phyloP scores from a whole-genome alignment of 257 asterid genomes.

The Scutellaria baicalensis region DNA sequence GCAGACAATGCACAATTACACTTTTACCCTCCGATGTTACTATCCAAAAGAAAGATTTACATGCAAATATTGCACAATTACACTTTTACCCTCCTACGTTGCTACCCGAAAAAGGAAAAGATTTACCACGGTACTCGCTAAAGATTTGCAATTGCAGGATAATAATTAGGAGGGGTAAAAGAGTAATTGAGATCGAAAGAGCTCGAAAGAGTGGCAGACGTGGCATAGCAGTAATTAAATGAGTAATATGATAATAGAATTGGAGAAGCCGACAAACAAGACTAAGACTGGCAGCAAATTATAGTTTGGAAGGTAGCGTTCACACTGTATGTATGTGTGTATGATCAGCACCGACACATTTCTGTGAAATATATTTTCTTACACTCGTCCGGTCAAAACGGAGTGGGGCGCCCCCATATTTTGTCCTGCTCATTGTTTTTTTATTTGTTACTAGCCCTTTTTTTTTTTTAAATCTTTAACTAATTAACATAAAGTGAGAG shows the following conservation, averaged over 20 bases:
- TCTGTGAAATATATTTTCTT: background rate
- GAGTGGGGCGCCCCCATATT: background rate
- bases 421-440: conserved; percentile 11
- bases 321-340: too few relatives aligned
- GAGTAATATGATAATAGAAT: too few relatives aligned
- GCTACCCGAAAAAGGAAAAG: too few relatives aligned
- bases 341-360: conserved; percentile 26
- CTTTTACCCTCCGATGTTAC: too few relatives aligned
- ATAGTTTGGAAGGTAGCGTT: too few relatives aligned
- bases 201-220: background rate
- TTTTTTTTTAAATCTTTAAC: background rate
- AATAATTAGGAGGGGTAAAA: background rate
- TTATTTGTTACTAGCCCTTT: background rate
- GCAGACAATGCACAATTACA: too few relatives aligned
- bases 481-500: background rate
- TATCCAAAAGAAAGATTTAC: too few relatives aligned
- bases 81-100: too few relatives aligned
- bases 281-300: too few relatives aligned
- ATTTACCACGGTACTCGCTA: too few relatives aligned
- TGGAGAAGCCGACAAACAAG: conserved; percentile 19
- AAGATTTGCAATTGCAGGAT: too few relatives aligned
- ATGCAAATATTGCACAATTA: too few relatives aligned
- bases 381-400: conserved; percentile 13
- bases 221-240: background rate
- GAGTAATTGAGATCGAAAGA: background rate